A percentile compares a stretch with the other conserved stretches of the same genome.
These are phyloP conservation scores for Helminthosporium solani DNA, from an alignment of 2,329 filamentous ascomycete genomes.

Conservation along the genomic window DNA sequence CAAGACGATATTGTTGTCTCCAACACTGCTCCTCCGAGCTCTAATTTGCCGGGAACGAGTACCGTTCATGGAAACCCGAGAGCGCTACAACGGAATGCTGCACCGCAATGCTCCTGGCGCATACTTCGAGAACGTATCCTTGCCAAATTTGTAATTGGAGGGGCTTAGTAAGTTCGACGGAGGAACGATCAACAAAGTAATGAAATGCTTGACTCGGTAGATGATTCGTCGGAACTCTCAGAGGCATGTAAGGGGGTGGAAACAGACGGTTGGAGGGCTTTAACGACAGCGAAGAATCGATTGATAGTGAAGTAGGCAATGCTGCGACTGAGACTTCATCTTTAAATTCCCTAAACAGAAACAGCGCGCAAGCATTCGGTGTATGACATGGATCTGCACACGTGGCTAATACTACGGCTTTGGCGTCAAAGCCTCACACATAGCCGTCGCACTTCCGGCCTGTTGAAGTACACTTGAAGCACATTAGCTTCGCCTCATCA, in stretches of 20 bases:
- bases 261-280: background rate
- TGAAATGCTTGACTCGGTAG: slow-evolving; percentile 3
- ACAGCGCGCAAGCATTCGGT: too few species aligned
- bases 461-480: slow-evolving; percentile 56
- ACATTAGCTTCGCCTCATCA: slow-evolving; percentile 56
- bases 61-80: slow-evolving; percentile 5
- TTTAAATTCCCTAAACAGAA: too few species aligned
- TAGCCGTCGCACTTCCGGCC: slow-evolving; percentile 58
- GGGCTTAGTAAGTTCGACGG: slow-evolving; percentile 5
- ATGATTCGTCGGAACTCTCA: background rate
- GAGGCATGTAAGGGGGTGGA: background rate
- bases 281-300: background rate
- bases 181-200: slow-evolving; percentile 7
- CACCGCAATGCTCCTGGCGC: background rate
- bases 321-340: too few species aligned
- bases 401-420: background rate
- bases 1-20: slow-evolving; percentile 5
- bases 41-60: background rate
- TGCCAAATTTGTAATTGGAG: slow-evolving; percentile 6
- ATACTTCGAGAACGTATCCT: slow-evolving; percentile 3
- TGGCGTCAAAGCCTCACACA: background rate
- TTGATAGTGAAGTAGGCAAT: too few species aligned
- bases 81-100: slow-evolving; percentile 4
- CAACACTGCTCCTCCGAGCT: slow-evolving; percentile 2
- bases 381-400: background rate